Evolutionary conservation across 768 basidiomycete species (phyloP), one percentile per base, ranked within the genome.

Genomic region (Naganishia onofrii): DNA sequence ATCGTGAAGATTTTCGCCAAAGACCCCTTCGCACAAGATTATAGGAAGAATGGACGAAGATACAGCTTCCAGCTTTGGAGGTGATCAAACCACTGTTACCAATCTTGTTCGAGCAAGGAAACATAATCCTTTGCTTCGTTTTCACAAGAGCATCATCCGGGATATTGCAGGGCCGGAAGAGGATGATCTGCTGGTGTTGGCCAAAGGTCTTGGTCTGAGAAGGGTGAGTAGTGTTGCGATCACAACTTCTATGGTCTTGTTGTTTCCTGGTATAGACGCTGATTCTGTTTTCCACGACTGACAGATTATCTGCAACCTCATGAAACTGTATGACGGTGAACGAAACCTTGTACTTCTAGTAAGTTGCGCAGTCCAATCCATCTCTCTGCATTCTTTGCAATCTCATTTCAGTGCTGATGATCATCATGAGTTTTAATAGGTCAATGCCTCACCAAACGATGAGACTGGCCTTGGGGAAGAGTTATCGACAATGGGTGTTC

Each of bases 401-500:
- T 12, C 6, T 36, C 34, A 36, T 12, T 5, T 36, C 6, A 51
- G 23, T 51, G 23, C 48, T 51, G 2, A 51, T 23, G 12, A 12
- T 7, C 48, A 26, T 4, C 4, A 23, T 12, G 21, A 21, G 85
- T 97, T 53, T 81, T 98, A 10, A 83, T 97, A 63, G 60, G 60
- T 63, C 89, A 80, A 80, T 56, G 79, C 81, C 1, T 76, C 88
- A 0, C 85, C 87, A 10, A 91, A 93, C 73, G 96, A 97, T 78
- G 94, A 95, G 77, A 84, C 88, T 1, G 92, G 89, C 7, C 91
- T 98, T 38, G 92, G 91, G 0, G 93, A 96, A 73, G 92, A 96
- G 78, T 84, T 99, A 36, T 89, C 92, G 0, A 87, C 93, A 13
- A 89, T 96, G 87, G 94, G 94, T 3, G 93, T 91, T 74, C 83